Evolutionary conservation across 1,284 basidiomycete genomes (phyloP).

Genomic region (Melampsora americana): DNA sequence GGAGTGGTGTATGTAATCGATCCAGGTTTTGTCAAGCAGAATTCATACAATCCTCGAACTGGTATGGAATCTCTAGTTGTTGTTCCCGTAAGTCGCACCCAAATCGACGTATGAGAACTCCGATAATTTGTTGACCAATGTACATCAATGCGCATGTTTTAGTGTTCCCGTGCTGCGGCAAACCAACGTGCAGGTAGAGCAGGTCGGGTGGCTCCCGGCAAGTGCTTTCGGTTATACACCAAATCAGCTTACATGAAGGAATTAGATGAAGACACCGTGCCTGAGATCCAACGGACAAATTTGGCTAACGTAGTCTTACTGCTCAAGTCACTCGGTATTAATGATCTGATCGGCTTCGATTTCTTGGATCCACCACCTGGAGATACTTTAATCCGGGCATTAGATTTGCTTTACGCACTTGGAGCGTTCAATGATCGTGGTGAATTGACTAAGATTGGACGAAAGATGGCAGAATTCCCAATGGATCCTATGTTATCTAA

Average conservation of each 20-base stretch:
- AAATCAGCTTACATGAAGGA: conserved; percentile 66
- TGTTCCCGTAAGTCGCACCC: conserved; percentile 68
- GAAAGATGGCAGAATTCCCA: conserved; percentile 98
- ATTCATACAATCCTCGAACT: conserved; percentile 91
- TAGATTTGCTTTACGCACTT: conserved; percentile 84
- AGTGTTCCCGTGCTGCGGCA: conserved; percentile 94
- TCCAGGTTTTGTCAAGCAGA: conserved; percentile 96
- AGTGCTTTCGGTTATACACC: conserved; percentile 80
- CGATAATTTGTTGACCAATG: background rate
- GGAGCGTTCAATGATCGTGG: conserved; percentile 95
- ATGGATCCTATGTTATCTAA: conserved; percentile 98
- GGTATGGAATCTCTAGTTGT: conserved; percentile 94
- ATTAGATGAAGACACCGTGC: conserved; percentile 63
- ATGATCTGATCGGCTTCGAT: conserved; percentile 64
- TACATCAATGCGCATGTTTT: conserved; percentile 26
- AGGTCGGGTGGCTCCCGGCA: conserved; percentile 96
- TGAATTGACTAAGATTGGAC: conserved; percentile 89
- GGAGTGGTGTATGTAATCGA: conserved; percentile 98
- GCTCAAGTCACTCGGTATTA: conserved; percentile 64
- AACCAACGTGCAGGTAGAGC: conserved; percentile 96
- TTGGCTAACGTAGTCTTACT: conserved; percentile 61
- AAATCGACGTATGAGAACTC: background rate
- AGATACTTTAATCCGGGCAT: conserved; percentile 92
- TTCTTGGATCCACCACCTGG: conserved; percentile 72
- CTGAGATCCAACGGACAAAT: conserved; percentile 62